Conservation (phyloP, 306 rosid species). For the Vachellia collinsii region DNA sequence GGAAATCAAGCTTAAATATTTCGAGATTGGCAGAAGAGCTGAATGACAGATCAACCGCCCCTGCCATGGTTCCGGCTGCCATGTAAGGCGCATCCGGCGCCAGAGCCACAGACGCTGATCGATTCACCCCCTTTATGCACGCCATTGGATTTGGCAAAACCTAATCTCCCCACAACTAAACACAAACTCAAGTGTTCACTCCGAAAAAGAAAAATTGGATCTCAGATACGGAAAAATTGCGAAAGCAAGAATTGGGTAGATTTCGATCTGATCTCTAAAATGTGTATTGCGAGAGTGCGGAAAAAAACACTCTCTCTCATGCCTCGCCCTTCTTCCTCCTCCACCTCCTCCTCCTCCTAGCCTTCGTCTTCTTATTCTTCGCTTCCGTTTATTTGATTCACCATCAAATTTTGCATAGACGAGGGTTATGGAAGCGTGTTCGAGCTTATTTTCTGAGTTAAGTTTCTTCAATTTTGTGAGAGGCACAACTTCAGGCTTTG, state of each 20-base stretch:
- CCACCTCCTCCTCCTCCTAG: not conserved
- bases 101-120: conserved; percentile 94
- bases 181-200: conserved; percentile 25
- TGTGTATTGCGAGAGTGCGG: conserved; percentile 43
- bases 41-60: conserved; percentile 96
- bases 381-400: not conserved
- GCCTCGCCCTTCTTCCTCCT: not conserved
- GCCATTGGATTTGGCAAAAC: conserved; percentile 59
- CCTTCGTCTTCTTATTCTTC: not conserved
- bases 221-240: conserved; percentile 17
- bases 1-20: conserved; percentile 94
- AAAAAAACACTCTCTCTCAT: conserved; percentile 36
- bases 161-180: conserved; percentile 38
- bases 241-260: conserved; percentile 1
- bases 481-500: conserved; percentile 15
- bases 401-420: conserved; percentile 33
- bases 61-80: conserved; percentile 99
- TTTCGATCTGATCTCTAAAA: conserved; percentile 50
- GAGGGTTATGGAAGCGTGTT: conserved; percentile 33
- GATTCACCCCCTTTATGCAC: conserved; percentile 82
- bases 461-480: conserved; percentile 16
- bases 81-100: conserved; percentile 95
- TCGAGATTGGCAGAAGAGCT: conserved; percentile 95
- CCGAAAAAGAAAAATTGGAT: conserved; percentile 32
- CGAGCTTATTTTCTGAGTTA: conserved; percentile 25